A percentile compares a stretch with the other conserved stretches of the same genome.
phyloP scores from a whole-genome alignment of 495 filamentous ascomycete genomes.

The Talaromyces liani region DNA sequence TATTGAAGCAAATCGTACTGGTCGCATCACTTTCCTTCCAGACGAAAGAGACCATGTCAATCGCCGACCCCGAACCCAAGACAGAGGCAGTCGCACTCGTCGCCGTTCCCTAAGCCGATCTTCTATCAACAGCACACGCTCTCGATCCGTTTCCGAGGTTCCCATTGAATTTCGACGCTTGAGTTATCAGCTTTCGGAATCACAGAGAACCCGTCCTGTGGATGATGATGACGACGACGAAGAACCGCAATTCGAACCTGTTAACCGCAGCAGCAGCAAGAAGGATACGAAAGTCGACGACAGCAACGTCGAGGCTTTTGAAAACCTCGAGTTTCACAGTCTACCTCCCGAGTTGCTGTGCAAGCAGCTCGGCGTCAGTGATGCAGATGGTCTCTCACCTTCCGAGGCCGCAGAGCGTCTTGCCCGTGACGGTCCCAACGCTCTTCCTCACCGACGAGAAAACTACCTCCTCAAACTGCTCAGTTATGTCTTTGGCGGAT shows the following conservation, averaged over 20 bases:
- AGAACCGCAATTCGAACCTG: background rate
- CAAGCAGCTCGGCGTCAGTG: constrained; percentile 43
- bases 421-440: constrained; percentile 48
- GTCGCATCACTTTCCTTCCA: constrained; percentile 11
- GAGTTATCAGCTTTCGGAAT: constrained; percentile 38
- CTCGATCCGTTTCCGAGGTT: constrained; percentile 10
- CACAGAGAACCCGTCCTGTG: constrained; percentile 14
- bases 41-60: background rate
- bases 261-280: background rate
- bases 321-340: constrained; percentile 46
- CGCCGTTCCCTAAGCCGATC: background rate
- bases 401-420: constrained; percentile 36
- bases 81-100: background rate
- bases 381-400: constrained; percentile 39
- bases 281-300: background rate
- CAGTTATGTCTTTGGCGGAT: constrained; percentile 62
- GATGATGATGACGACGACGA: background rate
- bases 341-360: constrained; percentile 44
- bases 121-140: background rate
- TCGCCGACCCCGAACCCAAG: background rate
- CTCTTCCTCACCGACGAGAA: constrained; percentile 48
- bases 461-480: constrained; percentile 43
- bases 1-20: constrained; percentile 2
- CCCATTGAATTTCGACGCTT: constrained; percentile 33
- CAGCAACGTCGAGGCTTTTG: constrained; percentile 16